Base-by-base conservation (phyloP, 192 early-diverging fungal species). In the Coemansia sp. region DNA sequence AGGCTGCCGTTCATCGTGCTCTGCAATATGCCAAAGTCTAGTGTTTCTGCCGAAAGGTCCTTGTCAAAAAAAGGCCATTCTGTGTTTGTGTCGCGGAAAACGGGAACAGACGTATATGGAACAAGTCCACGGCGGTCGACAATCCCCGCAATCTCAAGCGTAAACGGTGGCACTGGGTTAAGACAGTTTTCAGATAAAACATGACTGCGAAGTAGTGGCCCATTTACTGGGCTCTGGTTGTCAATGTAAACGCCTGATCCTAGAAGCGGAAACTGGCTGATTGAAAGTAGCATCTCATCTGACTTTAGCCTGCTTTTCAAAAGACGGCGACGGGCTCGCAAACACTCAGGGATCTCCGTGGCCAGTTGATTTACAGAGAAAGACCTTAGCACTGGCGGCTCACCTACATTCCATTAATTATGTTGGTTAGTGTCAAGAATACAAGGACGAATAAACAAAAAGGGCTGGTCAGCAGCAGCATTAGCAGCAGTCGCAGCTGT, bases 121-220 rank as follows among this genome's bases (percentile, higher is more conserved):
- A 98, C 97, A 33, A 85, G 66, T 17, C 92, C 93, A 34, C 96
- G 90, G 51, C 96, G 92, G 53, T 87, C 77, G 24, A 87, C 82
- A 62, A 99, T 99, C 63, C 97, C 97, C 10, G 83, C 85, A 2
- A 94, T 93, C 44, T 98, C 84, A 0, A 94, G 94, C 17, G 78
- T 82, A 72, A 97, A 99, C 27, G 94, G 85, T 3, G 88, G 89
- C 39, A 93, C 89, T n/a, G 89, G 86, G 55, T 93, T 93, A 59
- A 99, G 95, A 53, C 90, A 88, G 39, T 88, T 84, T 63, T 97
- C 91, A 19, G 94, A 91, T 34, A 97, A 83, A 77, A 97, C 91
- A 59, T 91, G 64, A 78, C 89, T 91, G 59, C 87, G 83, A 48
- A 86, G 86, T 12, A 87, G 86, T 33, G 86, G 80, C n/a, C 81